Conservation (phyloP, 1,284 basidiomycete genomes). For the Limonomyces culmigenus region DNA sequence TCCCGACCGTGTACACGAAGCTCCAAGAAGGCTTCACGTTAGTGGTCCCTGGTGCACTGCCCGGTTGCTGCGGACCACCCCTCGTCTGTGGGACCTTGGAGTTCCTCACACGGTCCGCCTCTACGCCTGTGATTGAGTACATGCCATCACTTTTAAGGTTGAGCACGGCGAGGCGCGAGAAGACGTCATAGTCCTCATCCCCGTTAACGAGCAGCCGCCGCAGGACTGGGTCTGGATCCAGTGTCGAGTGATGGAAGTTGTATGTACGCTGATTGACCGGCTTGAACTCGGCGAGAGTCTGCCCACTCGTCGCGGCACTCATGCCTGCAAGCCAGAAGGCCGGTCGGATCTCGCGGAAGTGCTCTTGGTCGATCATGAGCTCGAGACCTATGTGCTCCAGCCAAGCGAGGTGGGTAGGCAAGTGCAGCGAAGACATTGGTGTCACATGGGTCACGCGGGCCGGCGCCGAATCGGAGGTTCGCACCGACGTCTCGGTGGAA, state of each 20-base stretch:
- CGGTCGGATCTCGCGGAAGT: slow-evolving; percentile 44
- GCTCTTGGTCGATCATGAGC: slow-evolving; percentile 67
- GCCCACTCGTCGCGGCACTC: slow-evolving; percentile 14
- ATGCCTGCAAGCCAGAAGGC: slow-evolving; percentile 41
- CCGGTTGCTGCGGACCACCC: slow-evolving; percentile 7
- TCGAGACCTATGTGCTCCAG: slow-evolving; percentile 36
- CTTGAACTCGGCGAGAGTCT: slow-evolving; percentile 42
- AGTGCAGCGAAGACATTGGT: too few relatives aligned
- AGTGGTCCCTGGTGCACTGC: too few relatives aligned
- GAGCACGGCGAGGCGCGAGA: slow-evolving; percentile 54
- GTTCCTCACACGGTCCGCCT: slow-evolving; percentile 16
- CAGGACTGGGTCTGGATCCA: slow-evolving; percentile 52
- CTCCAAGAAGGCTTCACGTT: slow-evolving; percentile 34
- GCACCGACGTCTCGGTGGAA: too few relatives aligned
- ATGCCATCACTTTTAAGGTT: slow-evolving; percentile 51
- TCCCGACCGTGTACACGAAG: slow-evolving; percentile 60
- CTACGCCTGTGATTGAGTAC: slow-evolving; percentile 52
- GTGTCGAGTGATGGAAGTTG: slow-evolving; percentile 50
- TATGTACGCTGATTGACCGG: slow-evolving; percentile 39
- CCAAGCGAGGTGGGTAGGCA: slow-evolving; percentile 29
- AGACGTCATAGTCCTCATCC: slow-evolving; percentile 51
- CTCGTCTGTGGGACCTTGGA: slow-evolving; percentile 9
- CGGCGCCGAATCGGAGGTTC: too few relatives aligned
- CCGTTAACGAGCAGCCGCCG: slow-evolving; percentile 45
- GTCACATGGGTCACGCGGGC: too few relatives aligned